A percentile compares a stretch with the other conserved stretches of the same genome.
phyloP scores from a whole-genome alignment of 768 basidiomycete genomes.

The Kwoniella europaea region DNA sequence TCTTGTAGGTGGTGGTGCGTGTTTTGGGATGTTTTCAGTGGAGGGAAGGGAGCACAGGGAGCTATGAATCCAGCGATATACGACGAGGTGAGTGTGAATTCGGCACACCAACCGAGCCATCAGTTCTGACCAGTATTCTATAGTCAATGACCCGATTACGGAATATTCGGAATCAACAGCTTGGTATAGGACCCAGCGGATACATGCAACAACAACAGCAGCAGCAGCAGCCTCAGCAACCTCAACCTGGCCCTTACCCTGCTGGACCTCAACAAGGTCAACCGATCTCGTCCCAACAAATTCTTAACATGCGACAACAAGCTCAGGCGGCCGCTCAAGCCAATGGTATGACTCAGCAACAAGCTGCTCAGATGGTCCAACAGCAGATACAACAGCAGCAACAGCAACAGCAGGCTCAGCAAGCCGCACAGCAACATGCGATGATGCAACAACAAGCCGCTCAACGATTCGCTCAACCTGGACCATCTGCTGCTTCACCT shows the following conservation, averaged over 20 bases:
- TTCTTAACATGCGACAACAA: constrained; percentile 34
- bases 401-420: constrained; percentile 29
- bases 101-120: neutral
- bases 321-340: constrained; percentile 40
- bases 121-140: neutral
- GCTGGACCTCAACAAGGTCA: constrained; percentile 25
- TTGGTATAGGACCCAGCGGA: constrained; percentile 24
- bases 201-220: constrained; percentile 28
- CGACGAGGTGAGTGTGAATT: constrained; percentile 47
- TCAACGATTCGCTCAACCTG: constrained; percentile 42
- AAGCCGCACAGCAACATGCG: constrained; percentile 33
- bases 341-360: constrained; percentile 35
- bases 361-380: constrained; percentile 32
- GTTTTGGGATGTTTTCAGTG: constrained; percentile 57
- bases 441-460: constrained; percentile 33
- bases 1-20: constrained; percentile 54
- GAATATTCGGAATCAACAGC: constrained; percentile 33
- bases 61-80: constrained; percentile 46
- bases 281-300: constrained; percentile 25
- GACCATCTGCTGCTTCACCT: constrained; percentile 32
- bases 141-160: constrained; percentile 51
- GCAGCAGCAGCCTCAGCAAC: constrained; percentile 20
- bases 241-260: constrained; percentile 19
- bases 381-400: constrained; percentile 49
- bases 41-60: constrained; percentile 44